Evolutionary conservation across 2,329 filamentous ascomycete species (phyloP).

Genomic region (Alternaria triticimaculans): DNA sequence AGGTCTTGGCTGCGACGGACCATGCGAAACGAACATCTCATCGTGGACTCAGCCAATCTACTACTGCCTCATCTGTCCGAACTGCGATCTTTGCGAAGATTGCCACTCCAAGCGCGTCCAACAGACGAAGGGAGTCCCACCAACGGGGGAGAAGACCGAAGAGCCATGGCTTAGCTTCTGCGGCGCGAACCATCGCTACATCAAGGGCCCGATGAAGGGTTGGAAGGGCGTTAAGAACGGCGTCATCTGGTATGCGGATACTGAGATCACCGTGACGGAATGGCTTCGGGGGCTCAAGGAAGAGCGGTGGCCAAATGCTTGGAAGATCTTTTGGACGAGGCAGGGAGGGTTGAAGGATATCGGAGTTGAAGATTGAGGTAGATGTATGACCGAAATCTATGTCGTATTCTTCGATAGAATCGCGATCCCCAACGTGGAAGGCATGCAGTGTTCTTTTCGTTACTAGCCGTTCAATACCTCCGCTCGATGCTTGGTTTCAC

Average conservation of each 20-base stretch:
- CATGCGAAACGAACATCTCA: neutral
- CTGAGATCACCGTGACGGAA: constrained; percentile 15
- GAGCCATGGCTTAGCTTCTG: neutral
- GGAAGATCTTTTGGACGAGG: constrained; percentile 24
- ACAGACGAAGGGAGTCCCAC: neutral
- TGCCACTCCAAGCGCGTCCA: neutral
- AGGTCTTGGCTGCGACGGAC: neutral
- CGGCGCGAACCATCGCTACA: neutral
- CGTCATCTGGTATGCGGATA: neutral
- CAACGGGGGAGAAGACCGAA: neutral
- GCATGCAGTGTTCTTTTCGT: neutral
- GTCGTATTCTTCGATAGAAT: neutral
- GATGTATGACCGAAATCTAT: neutral
- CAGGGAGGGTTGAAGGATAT: constrained; percentile 21
- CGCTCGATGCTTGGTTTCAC: neutral
- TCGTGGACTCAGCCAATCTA: neutral
- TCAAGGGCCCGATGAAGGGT: neutral
- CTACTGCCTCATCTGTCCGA: neutral
- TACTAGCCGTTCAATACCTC: neutral
- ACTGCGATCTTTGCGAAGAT: neutral
- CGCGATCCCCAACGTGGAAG: neutral
- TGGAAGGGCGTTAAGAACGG: constrained; percentile 1
- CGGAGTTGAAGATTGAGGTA: neutral
- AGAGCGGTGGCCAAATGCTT: constrained; percentile 26
- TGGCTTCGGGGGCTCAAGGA: constrained; percentile 26